Percentiles rank a stretch among this genome's conserved stretches.
phyloP scores from a whole-genome alignment of 139 green algal genomes.

The Tetradesmus lagerheimii region DNA sequence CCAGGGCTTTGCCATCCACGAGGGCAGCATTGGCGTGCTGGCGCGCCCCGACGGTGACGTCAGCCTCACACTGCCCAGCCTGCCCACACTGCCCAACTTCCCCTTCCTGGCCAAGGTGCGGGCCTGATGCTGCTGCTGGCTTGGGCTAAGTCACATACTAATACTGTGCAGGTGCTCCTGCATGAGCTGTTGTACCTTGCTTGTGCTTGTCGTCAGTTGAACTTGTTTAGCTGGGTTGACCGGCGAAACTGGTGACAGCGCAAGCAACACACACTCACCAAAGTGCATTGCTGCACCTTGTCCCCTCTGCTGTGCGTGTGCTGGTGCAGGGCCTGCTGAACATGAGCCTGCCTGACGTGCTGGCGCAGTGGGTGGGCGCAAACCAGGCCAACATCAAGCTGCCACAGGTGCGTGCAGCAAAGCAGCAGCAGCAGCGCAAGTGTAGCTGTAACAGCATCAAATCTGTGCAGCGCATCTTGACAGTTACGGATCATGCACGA shows the following conservation, averaged over 20 bases:
- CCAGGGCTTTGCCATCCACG: not conserved
- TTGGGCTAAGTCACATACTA: too few species aligned
- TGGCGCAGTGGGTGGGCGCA: conserved; percentile 35
- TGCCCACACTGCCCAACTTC: not conserved
- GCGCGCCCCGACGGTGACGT: not conserved
- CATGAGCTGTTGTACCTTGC: too few species aligned
- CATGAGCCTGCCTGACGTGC: conserved; percentile 27
- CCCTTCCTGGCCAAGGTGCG: not conserved
- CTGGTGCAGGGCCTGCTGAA: not conserved
- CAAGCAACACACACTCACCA: too few species aligned
- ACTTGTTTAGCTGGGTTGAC: too few species aligned
- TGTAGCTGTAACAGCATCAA: too few species aligned
- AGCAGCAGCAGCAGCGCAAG: not conserved
- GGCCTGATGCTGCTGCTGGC: not conserved
- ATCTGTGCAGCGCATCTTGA: too few species aligned
- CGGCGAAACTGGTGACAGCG: too few species aligned
- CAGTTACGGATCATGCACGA: too few species aligned
- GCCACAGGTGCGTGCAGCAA: not conserved
- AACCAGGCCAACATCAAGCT: not conserved
- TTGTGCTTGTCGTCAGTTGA: too few species aligned
- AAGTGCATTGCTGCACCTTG: too few species aligned
- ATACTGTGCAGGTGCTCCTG: too few species aligned
- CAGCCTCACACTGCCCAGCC: not conserved
- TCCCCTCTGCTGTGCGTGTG: not conserved
- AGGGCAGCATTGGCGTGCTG: not conserved